Evolutionary conservation across 345 rosid species (phyloP), one percentile per base, ranked within the genome.

Genomic region (Litchi chinensis): DNA sequence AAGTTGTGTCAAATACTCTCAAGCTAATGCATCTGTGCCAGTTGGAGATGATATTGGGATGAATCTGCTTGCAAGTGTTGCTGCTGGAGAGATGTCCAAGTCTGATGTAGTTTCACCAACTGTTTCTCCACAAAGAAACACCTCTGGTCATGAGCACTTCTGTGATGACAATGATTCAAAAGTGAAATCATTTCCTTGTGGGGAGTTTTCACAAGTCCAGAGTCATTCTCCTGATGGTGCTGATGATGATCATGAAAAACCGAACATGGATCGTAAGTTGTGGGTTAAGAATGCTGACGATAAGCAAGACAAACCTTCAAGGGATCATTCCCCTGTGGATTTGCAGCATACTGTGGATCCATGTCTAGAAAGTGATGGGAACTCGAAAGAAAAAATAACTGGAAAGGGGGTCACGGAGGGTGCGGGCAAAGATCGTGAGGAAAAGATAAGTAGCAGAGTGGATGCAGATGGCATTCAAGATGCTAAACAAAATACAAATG

Each of bases 41-140:
- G 83, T 82, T 79, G 89, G 86, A 8, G 99, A 96, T 87, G 97
- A 94, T 84, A 88, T 87, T 75, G 99, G 98, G 76, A 96, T 96
- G 97, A 94, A 94, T 84, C 87, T 96, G 77, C 93, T 96, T 75
- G 99, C 99, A 62, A 94, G 86, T 83, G 98, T 96, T 70, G 99
- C 99, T 76, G 88, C 98, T 76, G 98, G 91, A 62, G 98, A 94
- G 81, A 92, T 94, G 77, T 86, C 85, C 40, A 96, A 88, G 70
- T 83, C 95, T 10, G 90, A 90, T 71, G 73, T 76, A 70, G 83
- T 78, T 68, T 90, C 95, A 21, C 95, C 93, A 6, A 73, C 78
- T 28, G 83, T 64, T 76, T 92, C 96, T 68, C 92, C 87, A 6
- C 79, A 22, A 67, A 83, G 88, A 78, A 81, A 75, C 72, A 66